These are phyloP conservation scores for Fusarium tuaranense DNA, from an alignment of 2,329 filamentous ascomycete species.

Conservation along the genomic window DNA sequence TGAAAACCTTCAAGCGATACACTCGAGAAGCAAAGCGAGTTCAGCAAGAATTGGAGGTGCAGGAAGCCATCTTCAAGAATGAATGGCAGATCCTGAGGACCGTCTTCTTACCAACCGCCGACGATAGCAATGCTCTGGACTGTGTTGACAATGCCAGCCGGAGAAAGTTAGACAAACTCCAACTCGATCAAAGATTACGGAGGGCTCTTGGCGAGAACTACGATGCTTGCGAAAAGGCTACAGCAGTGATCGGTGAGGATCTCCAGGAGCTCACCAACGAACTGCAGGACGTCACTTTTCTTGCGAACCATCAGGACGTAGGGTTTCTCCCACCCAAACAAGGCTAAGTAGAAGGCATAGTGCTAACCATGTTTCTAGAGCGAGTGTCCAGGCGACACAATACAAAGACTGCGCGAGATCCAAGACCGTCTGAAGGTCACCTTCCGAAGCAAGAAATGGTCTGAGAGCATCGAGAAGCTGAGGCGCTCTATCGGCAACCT, in stretches of 20 bases:
- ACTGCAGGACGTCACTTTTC: neutral
- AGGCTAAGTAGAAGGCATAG: neutral
- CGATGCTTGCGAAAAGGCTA: neutral
- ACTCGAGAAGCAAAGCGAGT: neutral
- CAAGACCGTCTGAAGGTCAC: neutral
- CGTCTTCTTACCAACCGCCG: neutral
- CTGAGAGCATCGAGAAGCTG: neutral
- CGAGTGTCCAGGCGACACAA: neutral
- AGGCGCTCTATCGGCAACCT: neutral
- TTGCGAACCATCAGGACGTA: neutral
- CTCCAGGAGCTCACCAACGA: neutral
- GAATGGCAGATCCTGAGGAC: neutral
- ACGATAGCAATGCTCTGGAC: neutral
- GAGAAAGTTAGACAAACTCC: neutral
- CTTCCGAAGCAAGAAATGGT: neutral
- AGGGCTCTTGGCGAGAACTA: neutral
- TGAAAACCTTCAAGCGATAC: neutral
- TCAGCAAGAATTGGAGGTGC: neutral
- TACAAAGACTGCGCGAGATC: neutral
- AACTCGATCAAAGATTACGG: neutral
- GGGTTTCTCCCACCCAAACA: neutral
- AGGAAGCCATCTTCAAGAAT: neutral
- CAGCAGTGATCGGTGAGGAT: neutral
- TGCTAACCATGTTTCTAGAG: neutral
- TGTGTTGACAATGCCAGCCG: neutral